Conservation (phyloP, 2,329 filamentous ascomycete species). For the Diaporthe caulivora region DNA sequence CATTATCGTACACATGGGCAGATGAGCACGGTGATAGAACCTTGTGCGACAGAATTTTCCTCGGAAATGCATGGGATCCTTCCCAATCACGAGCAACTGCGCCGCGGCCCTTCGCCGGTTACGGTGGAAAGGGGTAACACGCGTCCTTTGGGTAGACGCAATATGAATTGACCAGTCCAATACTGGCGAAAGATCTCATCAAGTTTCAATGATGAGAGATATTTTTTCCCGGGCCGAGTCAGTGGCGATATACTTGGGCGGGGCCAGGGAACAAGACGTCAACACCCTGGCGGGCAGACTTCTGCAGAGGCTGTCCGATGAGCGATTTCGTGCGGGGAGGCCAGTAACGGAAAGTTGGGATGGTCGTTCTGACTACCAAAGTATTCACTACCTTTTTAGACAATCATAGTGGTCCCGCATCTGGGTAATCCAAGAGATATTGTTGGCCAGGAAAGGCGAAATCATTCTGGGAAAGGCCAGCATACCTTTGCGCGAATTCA, state of each 20-base stretch:
- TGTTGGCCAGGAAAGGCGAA: neutral
- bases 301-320: neutral
- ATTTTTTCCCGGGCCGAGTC: slow-evolving; percentile 4
- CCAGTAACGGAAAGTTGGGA: neutral
- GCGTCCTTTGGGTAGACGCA: neutral
- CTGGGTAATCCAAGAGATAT: slow-evolving; percentile 9
- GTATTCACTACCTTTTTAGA: neutral
- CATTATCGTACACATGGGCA: slow-evolving; percentile 12
- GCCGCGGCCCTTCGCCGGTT: neutral
- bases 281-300: neutral
- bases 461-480: neutral
- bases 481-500: neutral
- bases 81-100: neutral
- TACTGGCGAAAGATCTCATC: slow-evolving; percentile 1
- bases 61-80: neutral
- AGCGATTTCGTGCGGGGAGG: neutral
- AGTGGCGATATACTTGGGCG: slow-evolving; percentile 1
- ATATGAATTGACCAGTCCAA: slow-evolving; percentile 8
- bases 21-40: neutral
- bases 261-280: neutral
- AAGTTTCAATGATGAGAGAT: slow-evolving; percentile 14
- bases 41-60: neutral
- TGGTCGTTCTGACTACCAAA: neutral
- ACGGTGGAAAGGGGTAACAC: neutral
- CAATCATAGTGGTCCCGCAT: neutral